Evolutionary conservation across 2,329 filamentous ascomycete species (phyloP).

Genomic region (Metarhizium humberi): DNA sequence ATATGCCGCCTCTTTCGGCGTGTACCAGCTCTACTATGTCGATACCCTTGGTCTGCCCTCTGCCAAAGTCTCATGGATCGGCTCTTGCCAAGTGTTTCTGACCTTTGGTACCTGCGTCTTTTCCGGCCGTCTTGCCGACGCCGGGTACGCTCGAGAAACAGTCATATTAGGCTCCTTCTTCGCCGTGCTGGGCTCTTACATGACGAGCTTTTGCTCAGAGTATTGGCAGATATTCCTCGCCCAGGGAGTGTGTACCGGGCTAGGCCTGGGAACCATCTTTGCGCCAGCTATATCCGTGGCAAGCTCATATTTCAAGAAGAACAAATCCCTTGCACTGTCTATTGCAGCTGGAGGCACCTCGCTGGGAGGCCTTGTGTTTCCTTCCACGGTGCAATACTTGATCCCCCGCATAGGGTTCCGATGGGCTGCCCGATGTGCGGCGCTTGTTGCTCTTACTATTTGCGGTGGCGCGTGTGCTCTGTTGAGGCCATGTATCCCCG

Average conservation of each 20-base stretch:
- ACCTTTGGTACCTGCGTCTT: constrained; percentile 37
- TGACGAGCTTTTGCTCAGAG: constrained; percentile 31
- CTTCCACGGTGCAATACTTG: constrained; percentile 46
- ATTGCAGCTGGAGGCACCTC: constrained; percentile 50
- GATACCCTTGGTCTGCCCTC: constrained; percentile 23
- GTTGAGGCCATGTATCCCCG: constrained; percentile 35
- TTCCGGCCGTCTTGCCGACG: constrained; percentile 40
- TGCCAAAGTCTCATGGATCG: constrained; percentile 33
- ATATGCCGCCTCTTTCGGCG: constrained; percentile 37
- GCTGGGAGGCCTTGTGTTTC: constrained; percentile 48
- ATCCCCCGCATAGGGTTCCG: constrained; percentile 49
- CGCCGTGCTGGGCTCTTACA: constrained; percentile 36
- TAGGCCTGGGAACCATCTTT: constrained; percentile 48
- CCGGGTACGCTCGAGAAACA: constrained; percentile 33
- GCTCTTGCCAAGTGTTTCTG: constrained; percentile 41
- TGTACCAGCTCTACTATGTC: constrained; percentile 43
- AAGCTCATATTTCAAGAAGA: constrained; percentile 51
- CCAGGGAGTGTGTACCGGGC: constrained; percentile 41
- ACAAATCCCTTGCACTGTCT: constrained; percentile 48
- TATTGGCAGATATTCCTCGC: constrained; percentile 46
- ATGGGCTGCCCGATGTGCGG: constrained; percentile 56
- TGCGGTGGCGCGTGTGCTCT: constrained; percentile 28
- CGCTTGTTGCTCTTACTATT: constrained; percentile 48
- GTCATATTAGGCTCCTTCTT: constrained; percentile 30
- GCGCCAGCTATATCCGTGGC: constrained; percentile 51